phyloP scores from a whole-genome alignment of 331 rosid species.

The Acacia pycnantha region DNA sequence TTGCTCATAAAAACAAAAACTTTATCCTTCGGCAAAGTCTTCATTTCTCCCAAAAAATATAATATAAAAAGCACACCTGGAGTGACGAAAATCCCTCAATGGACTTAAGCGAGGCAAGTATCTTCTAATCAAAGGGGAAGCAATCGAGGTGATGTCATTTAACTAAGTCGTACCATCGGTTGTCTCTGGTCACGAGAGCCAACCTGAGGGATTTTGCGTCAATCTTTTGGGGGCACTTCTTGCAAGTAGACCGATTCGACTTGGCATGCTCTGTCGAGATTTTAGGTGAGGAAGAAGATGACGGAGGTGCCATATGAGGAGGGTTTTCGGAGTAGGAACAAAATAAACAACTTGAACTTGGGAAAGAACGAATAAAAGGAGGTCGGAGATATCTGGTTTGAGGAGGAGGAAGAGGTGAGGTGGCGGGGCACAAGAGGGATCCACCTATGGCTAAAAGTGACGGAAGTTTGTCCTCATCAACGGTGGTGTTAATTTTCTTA shows the following conservation, averaged over 20 bases:
- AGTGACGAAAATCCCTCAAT: conserved; percentile 67
- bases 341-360: conserved; percentile 19
- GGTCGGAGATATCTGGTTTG: too few relatives aligned
- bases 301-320: conserved; percentile 43
- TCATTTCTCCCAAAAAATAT: neutral
- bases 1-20: neutral
- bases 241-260: conserved; percentile 68
- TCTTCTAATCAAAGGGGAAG: conserved; percentile 41
- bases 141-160: conserved; percentile 82
- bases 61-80: conserved; percentile 39
- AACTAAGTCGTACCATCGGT: conserved; percentile 43
- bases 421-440: too few relatives aligned
- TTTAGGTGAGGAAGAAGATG: conserved; percentile 11
- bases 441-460: too few relatives aligned
- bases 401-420: too few relatives aligned
- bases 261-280: conserved; percentile 67
- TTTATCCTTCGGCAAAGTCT: neutral
- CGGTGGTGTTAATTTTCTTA: too few relatives aligned
- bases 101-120: conserved; percentile 34
- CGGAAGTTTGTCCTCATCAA: too few relatives aligned
- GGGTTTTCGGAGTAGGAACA: neutral
- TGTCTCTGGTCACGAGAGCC: conserved; percentile 53
- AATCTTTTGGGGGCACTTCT: conserved; percentile 58
- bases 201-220: conserved; percentile 47
- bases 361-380: neutral